Evolutionary conservation across 805 yeast species (phyloP).

Genomic region (Dipodascus geniculatus): DNA sequence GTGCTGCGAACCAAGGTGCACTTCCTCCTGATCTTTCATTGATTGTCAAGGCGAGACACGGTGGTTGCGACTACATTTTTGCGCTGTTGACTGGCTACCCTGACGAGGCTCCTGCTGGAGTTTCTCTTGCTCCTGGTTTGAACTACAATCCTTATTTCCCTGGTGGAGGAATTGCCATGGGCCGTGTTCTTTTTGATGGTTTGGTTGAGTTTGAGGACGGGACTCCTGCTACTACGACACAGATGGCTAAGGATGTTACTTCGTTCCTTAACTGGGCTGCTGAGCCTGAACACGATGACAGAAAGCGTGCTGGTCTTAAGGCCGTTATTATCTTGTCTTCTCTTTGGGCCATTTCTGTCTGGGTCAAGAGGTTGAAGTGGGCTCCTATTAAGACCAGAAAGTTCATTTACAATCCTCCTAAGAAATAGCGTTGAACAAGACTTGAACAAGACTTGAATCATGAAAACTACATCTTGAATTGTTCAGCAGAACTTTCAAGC

Average conservation of each 20-base stretch:
- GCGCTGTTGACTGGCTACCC: slow-evolving; percentile 96
- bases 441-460: too few relatives aligned
- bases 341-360: slow-evolving; percentile 69
- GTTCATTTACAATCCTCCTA: slow-evolving; percentile 87
- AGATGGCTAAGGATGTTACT: slow-evolving; percentile 98
- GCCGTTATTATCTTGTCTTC: slow-evolving; percentile 72
- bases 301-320: slow-evolving; percentile 94
- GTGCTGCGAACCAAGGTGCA: slow-evolving; percentile 99
- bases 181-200: slow-evolving; percentile 93
- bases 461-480: background rate
- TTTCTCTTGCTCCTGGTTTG: slow-evolving; percentile 78
- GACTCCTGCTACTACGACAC: slow-evolving; percentile 95
- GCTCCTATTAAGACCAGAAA: slow-evolving; percentile 90
- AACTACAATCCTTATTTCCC: slow-evolving; percentile 99
- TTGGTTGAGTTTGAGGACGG: slow-evolving; percentile 98
- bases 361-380: slow-evolving; percentile 98
- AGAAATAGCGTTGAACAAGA: slow-evolving; percentile 42
- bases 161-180: slow-evolving; percentile 99
- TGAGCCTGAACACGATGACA: slow-evolving; percentile 97
- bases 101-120: slow-evolving; percentile 98
- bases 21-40: slow-evolving; percentile 95
- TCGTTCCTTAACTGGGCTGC: slow-evolving; percentile 96
- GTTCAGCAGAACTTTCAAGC: background rate
- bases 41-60: slow-evolving; percentile 98
- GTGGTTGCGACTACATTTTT: slow-evolving; percentile 92